These are phyloP conservation scores for Lichtheimia ramosa DNA, from an alignment of 371 early-diverging fungal genomes.

Conservation along the genomic window DNA sequence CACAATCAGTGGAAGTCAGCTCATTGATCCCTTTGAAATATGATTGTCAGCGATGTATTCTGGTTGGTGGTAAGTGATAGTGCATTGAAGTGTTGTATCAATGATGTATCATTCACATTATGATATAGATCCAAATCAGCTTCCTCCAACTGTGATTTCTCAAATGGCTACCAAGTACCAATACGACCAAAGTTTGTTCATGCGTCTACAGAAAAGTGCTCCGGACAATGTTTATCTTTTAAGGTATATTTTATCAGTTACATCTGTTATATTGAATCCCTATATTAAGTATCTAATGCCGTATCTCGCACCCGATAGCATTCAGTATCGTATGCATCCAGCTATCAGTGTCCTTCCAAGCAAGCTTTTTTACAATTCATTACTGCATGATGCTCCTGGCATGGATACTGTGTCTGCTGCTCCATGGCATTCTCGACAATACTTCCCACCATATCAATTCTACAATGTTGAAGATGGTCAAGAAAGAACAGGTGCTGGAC, in stretches of 20 bases:
- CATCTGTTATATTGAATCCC: neutral
- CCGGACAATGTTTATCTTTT: slow-evolving; percentile 73
- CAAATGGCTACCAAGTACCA: slow-evolving; percentile 64
- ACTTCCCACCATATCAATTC: slow-evolving; percentile 80
- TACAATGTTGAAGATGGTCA: slow-evolving; percentile 73
- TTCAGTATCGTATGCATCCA: slow-evolving; percentile 98
- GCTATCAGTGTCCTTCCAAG: slow-evolving; percentile 86
- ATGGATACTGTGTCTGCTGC: slow-evolving; percentile 65
- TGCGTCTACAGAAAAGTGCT: slow-evolving; percentile 68
- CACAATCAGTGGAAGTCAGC: slow-evolving; percentile 93
- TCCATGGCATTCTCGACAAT: slow-evolving; percentile 71
- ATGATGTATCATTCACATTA: neutral
- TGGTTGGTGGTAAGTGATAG: slow-evolving; percentile 81
- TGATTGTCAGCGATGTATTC: slow-evolving; percentile 78
- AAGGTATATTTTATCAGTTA: slow-evolving; percentile 33
- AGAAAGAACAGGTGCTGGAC: slow-evolving; percentile 65
- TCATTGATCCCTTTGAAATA: slow-evolving; percentile 90
- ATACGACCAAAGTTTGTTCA: slow-evolving; percentile 93
- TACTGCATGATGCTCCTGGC: slow-evolving; percentile 76
- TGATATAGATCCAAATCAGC: slow-evolving; percentile 88
- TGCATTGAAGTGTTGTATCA: neutral
- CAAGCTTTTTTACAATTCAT: slow-evolving; percentile 78
- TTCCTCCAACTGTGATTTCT: slow-evolving; percentile 93
- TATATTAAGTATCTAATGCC: neutral
- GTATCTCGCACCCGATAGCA: slow-evolving; percentile 47